Evolutionary conservation across 2,329 filamentous ascomycete species (phyloP), one percentile per base, ranked within the genome.

Genomic region (Hansfordia pulvinata): DNA sequence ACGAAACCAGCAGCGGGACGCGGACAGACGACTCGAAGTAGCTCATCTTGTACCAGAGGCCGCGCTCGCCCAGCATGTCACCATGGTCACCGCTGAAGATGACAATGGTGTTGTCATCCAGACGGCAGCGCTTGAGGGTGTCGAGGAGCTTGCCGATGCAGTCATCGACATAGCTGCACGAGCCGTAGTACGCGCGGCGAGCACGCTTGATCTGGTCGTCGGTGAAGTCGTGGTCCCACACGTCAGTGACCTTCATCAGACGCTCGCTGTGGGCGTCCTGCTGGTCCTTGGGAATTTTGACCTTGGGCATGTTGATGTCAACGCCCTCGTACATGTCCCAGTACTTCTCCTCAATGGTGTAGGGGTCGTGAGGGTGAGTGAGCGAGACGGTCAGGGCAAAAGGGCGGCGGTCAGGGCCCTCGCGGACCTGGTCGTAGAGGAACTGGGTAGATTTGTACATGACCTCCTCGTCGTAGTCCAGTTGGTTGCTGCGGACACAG

Each of bases 41-140:
- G 46, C 74, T 84, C 86, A 94, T 94, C 66, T 94, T 94, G 63
- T 93, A 86, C 86, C 86, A 94, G 24, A 94, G 60, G 5, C 81
- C 80, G 28, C 84, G 76, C 60, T 94, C 86, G 32, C 86, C 86
- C 6, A 94, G 69, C 86, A 94, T 94, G 53, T 94, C 86, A 30
- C 86, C 86, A 46, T 94, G 86, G 49, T 94, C 86, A 23, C 86
- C 85, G 31, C 79, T 86, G 56, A 94, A 94, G 38, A 94, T 75
- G 42, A 94, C 64, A 41, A 93, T 85, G 9, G 86, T 94, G 53
- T 93, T 73, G 18, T 93, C 23, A 33, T 76, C 76, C 23, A 94
- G 62, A 6, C 76, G 70, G 45, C 83, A 88, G 32, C 84, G 68
- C 49, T 85, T 78, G 11, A 94, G 60, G 0, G 82, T 77, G 34